phyloP scores from a whole-genome alignment of 1,139 yeast genomes.

The Trichomonascaceae sp. region DNA sequence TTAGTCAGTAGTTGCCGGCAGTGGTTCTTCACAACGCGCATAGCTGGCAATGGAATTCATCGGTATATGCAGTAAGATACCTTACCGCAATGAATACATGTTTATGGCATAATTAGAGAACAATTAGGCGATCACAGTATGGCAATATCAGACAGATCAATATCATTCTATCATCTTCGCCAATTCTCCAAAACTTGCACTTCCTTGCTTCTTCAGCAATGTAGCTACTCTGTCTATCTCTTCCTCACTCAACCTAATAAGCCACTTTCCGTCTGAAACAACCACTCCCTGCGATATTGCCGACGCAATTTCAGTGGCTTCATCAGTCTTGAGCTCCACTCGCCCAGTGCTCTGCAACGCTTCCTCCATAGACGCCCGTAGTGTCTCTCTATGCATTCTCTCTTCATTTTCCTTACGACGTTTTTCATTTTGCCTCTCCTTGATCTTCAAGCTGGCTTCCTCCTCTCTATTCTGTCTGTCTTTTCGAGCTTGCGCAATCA shows the following conservation, averaged over 20 bases:
- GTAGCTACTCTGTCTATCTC: conserved; percentile 6
- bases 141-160: neutral
- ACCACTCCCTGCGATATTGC: conserved; percentile 11
- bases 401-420: conserved; percentile 18
- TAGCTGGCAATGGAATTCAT: no score
- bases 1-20: no score
- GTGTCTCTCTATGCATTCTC: conserved; percentile 7
- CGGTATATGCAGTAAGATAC: no score
- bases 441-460: conserved; percentile 19
- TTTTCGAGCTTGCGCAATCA: conserved; percentile 24
- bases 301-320: conserved; percentile 15
- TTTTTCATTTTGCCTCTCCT: conserved; percentile 17
- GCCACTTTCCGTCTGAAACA: conserved; percentile 17
- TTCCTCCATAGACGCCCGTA: conserved; percentile 10
- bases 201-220: conserved; percentile 6
- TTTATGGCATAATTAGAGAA: no score
- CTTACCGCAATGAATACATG: no score
- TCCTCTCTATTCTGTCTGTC: conserved; percentile 22
- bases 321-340: conserved; percentile 12
- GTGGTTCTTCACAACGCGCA: no score
- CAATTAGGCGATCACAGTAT: no score
- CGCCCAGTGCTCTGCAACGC: conserved; percentile 12
- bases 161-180: neutral
- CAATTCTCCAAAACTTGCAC: conserved; percentile 5
- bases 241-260: conserved; percentile 10